Percentiles rank a stretch among this genome's conserved stretches.
phyloP scores from a whole-genome alignment of 768 basidiomycete genomes.

The Suillus ampliporus region DNA sequence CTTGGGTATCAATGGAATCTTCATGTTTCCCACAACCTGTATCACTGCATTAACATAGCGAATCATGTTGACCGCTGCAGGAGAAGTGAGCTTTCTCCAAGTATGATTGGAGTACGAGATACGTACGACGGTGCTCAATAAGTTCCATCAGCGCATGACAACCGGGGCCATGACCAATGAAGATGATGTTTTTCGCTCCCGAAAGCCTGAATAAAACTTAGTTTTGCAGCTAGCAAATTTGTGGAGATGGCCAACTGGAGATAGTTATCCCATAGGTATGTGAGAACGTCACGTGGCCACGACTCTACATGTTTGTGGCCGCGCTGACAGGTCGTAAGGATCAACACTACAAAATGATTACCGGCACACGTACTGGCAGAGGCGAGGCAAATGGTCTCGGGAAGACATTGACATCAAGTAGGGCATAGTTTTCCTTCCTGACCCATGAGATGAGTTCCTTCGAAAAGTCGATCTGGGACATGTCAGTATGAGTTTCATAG shows the following conservation, averaged over 20 bases:
- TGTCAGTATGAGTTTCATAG: constrained; percentile 10
- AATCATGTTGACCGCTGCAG: constrained; percentile 57
- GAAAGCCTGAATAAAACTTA: constrained; percentile 59
- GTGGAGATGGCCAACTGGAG: constrained; percentile 67
- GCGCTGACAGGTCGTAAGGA: not conserved
- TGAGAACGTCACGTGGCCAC: constrained; percentile 58
- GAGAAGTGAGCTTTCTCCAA: not conserved
- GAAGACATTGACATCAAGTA: constrained; percentile 89
- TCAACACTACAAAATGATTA: not conserved
- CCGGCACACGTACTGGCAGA: constrained; percentile 6
- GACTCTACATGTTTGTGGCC: constrained; percentile 8
- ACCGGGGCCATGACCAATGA: constrained; percentile 90
- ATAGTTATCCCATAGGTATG: constrained; percentile 97
- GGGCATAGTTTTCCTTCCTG: constrained; percentile 62
- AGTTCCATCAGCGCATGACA: constrained; percentile 79
- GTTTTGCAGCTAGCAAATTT: not conserved
- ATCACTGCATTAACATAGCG: constrained; percentile 72
- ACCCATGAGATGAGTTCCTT: constrained; percentile 83
- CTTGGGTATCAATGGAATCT: constrained; percentile 57
- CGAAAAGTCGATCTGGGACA: constrained; percentile 81
- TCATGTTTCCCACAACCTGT: constrained; percentile 76
- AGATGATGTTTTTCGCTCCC: constrained; percentile 69
- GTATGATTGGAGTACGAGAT: not conserved
- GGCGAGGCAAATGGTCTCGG: constrained; percentile 55
- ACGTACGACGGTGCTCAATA: constrained; percentile 70